Conservation (phyloP, 352 stramenopile genomes). For the Salisapilia sapeloensis region DNA sequence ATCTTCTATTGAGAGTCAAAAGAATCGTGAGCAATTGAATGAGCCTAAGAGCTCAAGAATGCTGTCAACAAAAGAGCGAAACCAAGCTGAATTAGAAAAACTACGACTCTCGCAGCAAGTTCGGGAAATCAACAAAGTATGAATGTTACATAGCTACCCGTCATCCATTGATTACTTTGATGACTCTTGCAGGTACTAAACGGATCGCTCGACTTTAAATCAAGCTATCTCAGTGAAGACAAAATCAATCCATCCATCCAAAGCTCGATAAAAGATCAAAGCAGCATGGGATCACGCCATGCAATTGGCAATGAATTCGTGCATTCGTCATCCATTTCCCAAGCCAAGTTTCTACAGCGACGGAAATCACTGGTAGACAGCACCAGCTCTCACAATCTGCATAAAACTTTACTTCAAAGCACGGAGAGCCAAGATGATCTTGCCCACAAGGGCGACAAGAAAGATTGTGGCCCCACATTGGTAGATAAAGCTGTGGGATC, state of each 20-base stretch:
- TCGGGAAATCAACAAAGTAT: slow-evolving; percentile 51
- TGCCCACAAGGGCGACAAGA: background rate
- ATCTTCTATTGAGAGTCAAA: slow-evolving; percentile 15
- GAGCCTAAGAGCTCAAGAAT: background rate
- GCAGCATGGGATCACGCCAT: too few relatives aligned
- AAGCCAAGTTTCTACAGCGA: too few relatives aligned
- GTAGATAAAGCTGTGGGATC: too few relatives aligned
- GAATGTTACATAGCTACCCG: background rate
- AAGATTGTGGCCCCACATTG: too few relatives aligned
- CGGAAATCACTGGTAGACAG: too few relatives aligned
- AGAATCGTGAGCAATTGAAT: background rate
- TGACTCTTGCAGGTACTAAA: slow-evolving; percentile 23
- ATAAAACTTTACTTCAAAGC: too few relatives aligned
- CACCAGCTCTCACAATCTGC: too few relatives aligned
- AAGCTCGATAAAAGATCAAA: too few relatives aligned
- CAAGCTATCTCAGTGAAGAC: too few relatives aligned
- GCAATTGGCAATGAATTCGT: too few relatives aligned
- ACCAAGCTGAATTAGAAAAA: slow-evolving; percentile 42
- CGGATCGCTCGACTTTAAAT: slow-evolving; percentile 24
- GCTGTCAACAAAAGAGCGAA: slow-evolving; percentile 23
- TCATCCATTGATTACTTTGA: background rate
- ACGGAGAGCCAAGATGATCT: background rate
- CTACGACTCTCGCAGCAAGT: slow-evolving; percentile 40
- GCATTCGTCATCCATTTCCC: too few relatives aligned
- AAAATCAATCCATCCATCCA: too few relatives aligned